Percentiles rank a stretch among this genome's conserved stretches.
Evolutionary conservation across 140 eudicot genomes (phyloP).

Genomic region (Oenanthe javanica): DNA sequence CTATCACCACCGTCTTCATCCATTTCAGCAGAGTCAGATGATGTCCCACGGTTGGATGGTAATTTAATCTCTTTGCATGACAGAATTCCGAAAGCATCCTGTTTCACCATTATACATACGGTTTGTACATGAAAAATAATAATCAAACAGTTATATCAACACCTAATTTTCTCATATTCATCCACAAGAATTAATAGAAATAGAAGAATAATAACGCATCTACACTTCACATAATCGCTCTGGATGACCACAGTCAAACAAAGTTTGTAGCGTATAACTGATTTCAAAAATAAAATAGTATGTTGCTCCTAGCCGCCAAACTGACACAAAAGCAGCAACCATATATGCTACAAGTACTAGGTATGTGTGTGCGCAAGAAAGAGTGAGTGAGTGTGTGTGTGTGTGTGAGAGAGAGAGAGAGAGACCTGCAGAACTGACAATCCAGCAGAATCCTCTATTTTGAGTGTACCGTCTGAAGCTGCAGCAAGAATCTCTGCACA

Average conservation of each 20-base stretch:
- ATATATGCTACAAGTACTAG: not conserved
- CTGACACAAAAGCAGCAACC: not conserved
- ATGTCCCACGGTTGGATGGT: slow-evolving; percentile 52
- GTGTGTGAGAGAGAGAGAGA: not conserved
- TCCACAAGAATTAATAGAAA: slow-evolving; percentile 84
- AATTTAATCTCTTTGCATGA: slow-evolving; percentile 87
- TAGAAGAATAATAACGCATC: slow-evolving; percentile 86
- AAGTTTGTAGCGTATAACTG: not conserved
- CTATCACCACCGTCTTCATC: slow-evolving; percentile 60
- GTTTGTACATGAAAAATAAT: not conserved
- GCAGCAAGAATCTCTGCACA: slow-evolving; percentile 97
- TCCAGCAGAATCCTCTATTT: slow-evolving; percentile 66
- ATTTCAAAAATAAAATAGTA: not conserved
- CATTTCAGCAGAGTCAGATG: slow-evolving; percentile 59
- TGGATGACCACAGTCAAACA: slow-evolving; percentile 21
- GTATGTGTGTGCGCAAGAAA: not conserved
- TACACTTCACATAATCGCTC: slow-evolving; percentile 98
- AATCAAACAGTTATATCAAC: not conserved
- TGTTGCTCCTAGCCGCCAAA: not conserved
- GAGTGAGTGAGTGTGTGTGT: not conserved
- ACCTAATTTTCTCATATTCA: slow-evolving; percentile 62
- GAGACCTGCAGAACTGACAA: slow-evolving; percentile 87
- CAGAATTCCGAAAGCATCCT: slow-evolving; percentile 88
- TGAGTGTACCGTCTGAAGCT: slow-evolving; percentile 85
- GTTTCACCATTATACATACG: slow-evolving; percentile 8